Conservation (phyloP, 345 rosid genomes). For the Melaleuca quinquenervia region DNA sequence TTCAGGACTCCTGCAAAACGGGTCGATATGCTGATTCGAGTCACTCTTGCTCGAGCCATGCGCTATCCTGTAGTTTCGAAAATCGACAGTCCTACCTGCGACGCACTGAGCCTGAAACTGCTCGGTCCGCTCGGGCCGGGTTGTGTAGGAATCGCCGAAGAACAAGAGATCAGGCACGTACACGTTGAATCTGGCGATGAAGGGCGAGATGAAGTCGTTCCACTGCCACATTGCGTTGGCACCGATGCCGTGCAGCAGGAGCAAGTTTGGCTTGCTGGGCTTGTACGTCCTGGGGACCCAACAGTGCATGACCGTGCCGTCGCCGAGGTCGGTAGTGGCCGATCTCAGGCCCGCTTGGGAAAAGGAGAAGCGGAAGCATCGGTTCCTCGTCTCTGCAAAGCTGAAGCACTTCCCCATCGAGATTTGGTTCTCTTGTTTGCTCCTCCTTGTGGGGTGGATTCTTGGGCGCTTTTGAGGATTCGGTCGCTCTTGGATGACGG, state of each 20-base stretch:
- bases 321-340: constrained; percentile 3
- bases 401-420: constrained; percentile 23
- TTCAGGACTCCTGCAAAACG: not conserved
- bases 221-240: constrained; percentile 16
- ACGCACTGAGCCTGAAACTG: constrained; percentile 11
- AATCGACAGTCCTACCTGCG: not conserved
- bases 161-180: constrained; percentile 17
- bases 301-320: constrained; percentile 18
- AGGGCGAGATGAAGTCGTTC: constrained; percentile 1
- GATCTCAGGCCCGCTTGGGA: constrained; percentile 7
- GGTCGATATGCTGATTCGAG: not conserved
- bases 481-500: not conserved
- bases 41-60: not conserved
- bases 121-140: constrained; percentile 11
- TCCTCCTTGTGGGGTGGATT: not conserved
- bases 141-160: constrained; percentile 17
- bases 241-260: constrained; percentile 16
- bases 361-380: constrained; percentile 5
- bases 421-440: not conserved
- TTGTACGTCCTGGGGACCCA: constrained; percentile 9
- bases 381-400: constrained; percentile 1
- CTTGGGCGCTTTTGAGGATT: not conserved
- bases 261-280: constrained; percentile 1
- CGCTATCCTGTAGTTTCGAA: not conserved
- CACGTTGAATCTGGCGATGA: constrained; percentile 7